These are phyloP conservation scores for Capsicum pubescens DNA, from an alignment of 257 asterid species.

Conservation along the genomic window DNA sequence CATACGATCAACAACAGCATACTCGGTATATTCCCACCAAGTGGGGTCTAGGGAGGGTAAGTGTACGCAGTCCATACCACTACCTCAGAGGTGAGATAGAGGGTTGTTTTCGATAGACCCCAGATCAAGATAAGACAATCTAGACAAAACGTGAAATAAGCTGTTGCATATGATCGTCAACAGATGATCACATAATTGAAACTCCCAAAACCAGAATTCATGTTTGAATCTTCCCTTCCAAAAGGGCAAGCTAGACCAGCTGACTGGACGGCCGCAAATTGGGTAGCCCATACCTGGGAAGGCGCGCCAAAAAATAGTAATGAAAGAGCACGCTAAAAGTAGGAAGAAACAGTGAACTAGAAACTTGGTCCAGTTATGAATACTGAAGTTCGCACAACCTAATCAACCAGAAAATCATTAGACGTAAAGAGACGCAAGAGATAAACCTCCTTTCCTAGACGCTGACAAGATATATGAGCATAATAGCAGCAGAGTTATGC, in stretches of 20 bases:
- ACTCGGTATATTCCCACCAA: too few species aligned
- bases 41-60: too few species aligned
- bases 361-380: background rate
- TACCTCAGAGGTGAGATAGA: too few species aligned
- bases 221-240: background rate
- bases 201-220: background rate
- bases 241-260: background rate
- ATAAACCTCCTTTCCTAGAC: background rate
- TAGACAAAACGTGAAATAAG: too few species aligned
- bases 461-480: background rate
- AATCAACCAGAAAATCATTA: conserved; percentile 16
- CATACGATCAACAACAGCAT: too few species aligned
- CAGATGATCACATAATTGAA: background rate
- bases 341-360: background rate
- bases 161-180: too few species aligned
- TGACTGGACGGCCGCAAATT: background rate
- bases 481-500: background rate
- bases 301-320: too few species aligned
- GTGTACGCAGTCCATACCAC: too few species aligned
- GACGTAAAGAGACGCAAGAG: background rate
- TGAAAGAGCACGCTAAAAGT: too few species aligned
- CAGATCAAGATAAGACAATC: too few species aligned
- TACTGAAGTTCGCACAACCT: background rate
- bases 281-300: too few species aligned
- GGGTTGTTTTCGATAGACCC: too few species aligned